Conservation (phyloP, 805 yeast genomes). For the Candida ovalis region DNA sequence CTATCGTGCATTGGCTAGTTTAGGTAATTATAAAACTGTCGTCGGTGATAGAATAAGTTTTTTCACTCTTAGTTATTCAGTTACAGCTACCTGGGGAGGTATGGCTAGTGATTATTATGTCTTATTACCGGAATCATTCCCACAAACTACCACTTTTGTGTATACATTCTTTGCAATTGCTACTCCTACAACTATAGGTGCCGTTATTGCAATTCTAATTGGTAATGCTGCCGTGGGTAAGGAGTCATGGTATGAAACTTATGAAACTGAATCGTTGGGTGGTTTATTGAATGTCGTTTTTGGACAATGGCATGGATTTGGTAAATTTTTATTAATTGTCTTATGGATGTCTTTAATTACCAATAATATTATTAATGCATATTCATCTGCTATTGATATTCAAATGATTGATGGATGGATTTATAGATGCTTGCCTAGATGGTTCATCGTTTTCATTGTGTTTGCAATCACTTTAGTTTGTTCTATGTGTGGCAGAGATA, state of each 20-base stretch:
- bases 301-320: slow-evolving; percentile 69
- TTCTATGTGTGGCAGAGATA: slow-evolving; percentile 71
- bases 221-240: slow-evolving; percentile 62
- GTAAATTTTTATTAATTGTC: slow-evolving; percentile 68
- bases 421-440: slow-evolving; percentile 67
- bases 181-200: slow-evolving; percentile 74
- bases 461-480: slow-evolving; percentile 64
- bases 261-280: slow-evolving; percentile 63
- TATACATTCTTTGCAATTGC: slow-evolving; percentile 65
- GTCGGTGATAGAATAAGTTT: slow-evolving; percentile 70
- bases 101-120: slow-evolving; percentile 83
- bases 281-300: slow-evolving; percentile 67
- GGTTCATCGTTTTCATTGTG: slow-evolving; percentile 65
- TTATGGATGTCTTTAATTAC: slow-evolving; percentile 73
- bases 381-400: slow-evolving; percentile 76
- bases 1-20: slow-evolving; percentile 35
- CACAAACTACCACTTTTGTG: slow-evolving; percentile 48
- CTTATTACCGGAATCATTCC: slow-evolving; percentile 69
- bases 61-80: slow-evolving; percentile 69
- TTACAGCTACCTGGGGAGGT: slow-evolving; percentile 88
- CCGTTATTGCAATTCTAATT: slow-evolving; percentile 64
- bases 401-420: slow-evolving; percentile 53
- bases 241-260: slow-evolving; percentile 54
- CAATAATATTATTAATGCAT: slow-evolving; percentile 76
- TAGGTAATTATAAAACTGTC: slow-evolving; percentile 39